These are phyloP conservation scores for Naganishia sp. DNA, from an alignment of 1,284 basidiomycete genomes.

Conservation along the genomic window DNA sequence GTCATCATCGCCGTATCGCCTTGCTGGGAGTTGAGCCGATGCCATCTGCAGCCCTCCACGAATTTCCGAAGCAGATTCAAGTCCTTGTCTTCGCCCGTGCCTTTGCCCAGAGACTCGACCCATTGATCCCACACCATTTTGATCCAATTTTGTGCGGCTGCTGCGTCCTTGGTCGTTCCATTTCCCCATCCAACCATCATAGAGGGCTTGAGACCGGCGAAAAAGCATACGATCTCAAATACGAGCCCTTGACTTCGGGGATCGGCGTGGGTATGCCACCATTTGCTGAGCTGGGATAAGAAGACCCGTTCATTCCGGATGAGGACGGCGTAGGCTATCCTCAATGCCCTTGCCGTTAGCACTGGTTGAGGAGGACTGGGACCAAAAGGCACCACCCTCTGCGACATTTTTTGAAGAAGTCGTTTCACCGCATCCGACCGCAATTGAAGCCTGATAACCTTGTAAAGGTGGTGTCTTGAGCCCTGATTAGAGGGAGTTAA, in stretches of 20 bases:
- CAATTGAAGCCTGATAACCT: background rate
- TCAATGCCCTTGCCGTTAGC: slow-evolving; percentile 5
- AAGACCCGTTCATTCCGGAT: slow-evolving; percentile 23
- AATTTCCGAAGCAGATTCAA: slow-evolving; percentile 16
- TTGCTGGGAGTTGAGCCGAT: slow-evolving; percentile 14
- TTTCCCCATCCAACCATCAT: slow-evolving; percentile 26
- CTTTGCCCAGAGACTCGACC: slow-evolving; percentile 14
- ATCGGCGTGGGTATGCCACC: slow-evolving; percentile 24
- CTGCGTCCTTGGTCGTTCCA: slow-evolving; percentile 13
- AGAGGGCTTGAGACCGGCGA: slow-evolving; percentile 17
- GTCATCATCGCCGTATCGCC: slow-evolving; percentile 22
- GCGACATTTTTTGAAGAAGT: background rate
- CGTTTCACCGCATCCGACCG: background rate
- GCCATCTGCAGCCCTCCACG: slow-evolving; percentile 18
- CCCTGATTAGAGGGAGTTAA: no score
- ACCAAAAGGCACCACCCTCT: slow-evolving; percentile 20
- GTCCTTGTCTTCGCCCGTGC: slow-evolving; percentile 12
- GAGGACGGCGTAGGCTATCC: slow-evolving; percentile 19
- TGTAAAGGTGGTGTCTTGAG: background rate
- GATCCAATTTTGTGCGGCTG: slow-evolving; percentile 25
- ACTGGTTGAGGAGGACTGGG: slow-evolving; percentile 17
- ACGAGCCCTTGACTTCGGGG: slow-evolving; percentile 22
- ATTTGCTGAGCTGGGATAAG: slow-evolving; percentile 16
- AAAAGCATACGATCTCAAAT: slow-evolving; percentile 21
- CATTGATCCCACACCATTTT: slow-evolving; percentile 23